Conservation (phyloP, 179 eudicot genomes). For the Patellifolia procumbens region DNA sequence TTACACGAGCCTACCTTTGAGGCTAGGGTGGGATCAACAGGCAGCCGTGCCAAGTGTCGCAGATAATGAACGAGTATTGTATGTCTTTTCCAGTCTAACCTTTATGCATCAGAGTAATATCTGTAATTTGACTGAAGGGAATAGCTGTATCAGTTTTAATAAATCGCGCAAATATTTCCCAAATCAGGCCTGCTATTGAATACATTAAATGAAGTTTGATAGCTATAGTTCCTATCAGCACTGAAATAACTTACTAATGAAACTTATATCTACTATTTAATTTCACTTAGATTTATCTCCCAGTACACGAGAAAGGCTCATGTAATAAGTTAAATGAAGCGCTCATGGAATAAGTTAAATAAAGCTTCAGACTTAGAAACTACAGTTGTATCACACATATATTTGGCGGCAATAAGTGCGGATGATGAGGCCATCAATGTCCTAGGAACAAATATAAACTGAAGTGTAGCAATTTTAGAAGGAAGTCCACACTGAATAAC, state of each 20-base stretch:
- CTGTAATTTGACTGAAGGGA: not conserved
- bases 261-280: not conserved
- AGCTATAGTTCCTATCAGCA: no score
- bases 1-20: no score
- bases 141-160: not conserved
- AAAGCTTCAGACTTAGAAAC: not conserved
- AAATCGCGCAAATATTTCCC: not conserved
- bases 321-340: not conserved
- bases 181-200: no score
- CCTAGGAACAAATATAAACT: not conserved
- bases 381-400: not conserved
- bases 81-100: not conserved
- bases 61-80: not conserved
- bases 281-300: not conserved
- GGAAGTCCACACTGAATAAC: not conserved
- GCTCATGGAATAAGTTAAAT: no score
- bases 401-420: not conserved
- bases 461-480: no score
- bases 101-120: not conserved
- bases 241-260: not conserved
- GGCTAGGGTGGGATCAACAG: no score
- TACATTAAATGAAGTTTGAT: not conserved
- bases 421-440: not conserved
- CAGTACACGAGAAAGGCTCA: not conserved
- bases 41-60: not conserved